These are phyloP conservation scores for Colletotrichum kahawae DNA, from an alignment of 2,329 filamentous ascomycete genomes.

Conservation along the genomic window DNA sequence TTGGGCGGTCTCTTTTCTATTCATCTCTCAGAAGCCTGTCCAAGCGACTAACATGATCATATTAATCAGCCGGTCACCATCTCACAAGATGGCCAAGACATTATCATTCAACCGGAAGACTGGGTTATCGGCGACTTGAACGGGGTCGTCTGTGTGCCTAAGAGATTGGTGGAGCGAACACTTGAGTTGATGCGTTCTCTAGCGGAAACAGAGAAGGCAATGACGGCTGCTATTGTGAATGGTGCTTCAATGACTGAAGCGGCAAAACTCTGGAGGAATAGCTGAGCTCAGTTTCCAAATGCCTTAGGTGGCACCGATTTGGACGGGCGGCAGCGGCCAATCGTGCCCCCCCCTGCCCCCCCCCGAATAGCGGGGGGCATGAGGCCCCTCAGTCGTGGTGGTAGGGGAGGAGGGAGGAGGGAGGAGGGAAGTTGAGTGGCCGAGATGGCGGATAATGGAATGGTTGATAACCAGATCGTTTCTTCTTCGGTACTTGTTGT, in stretches of 20 bases:
- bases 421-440: neutral
- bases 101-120: neutral
- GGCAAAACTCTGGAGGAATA: neutral
- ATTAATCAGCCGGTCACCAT: neutral
- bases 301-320: neutral
- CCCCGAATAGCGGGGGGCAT: too few relatives aligned
- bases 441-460: neutral
- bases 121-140: neutral
- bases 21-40: neutral
- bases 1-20: neutral
- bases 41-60: neutral
- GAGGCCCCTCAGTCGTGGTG: too few relatives aligned
- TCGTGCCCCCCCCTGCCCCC: too few relatives aligned
- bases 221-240: neutral
- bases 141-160: neutral
- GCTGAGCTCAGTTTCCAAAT: neutral
- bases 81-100: neutral
- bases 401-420: too few relatives aligned
- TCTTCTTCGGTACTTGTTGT: neutral
- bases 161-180: neutral
- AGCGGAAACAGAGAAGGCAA: neutral
- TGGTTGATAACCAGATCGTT: neutral
- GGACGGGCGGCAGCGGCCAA: neutral
- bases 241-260: neutral
- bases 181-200: neutral